phyloP scores from a whole-genome alignment of 2,329 filamentous ascomycete species.

The Colletotrichum sp. region DNA sequence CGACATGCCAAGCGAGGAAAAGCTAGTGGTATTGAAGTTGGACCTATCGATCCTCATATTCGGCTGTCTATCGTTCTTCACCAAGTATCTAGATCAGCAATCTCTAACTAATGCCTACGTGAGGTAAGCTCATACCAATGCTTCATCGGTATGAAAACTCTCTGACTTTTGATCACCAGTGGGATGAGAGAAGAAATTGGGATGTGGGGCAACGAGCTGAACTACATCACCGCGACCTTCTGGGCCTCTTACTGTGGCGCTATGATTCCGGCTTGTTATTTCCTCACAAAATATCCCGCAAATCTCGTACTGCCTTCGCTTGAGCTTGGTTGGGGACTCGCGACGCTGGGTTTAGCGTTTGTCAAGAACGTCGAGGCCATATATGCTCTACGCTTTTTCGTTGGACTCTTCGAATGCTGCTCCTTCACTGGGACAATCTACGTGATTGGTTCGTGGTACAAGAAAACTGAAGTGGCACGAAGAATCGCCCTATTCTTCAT shows the following conservation, averaged over 20 bases:
- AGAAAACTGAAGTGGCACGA: background rate
- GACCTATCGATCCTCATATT: conserved; percentile 41
- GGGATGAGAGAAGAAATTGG: background rate
- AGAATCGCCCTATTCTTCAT: background rate
- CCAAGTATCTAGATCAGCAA: conserved; percentile 36
- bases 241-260: background rate
- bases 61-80: conserved; percentile 42
- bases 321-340: background rate
- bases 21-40: conserved; percentile 37
- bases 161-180: background rate
- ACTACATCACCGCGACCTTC: background rate
- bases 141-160: background rate
- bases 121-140: background rate
- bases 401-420: background rate
- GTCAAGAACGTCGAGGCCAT: background rate
- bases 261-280: background rate
- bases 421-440: background rate
- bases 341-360: background rate
- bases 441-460: background rate
- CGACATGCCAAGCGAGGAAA: conserved; percentile 34
- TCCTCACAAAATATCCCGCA: background rate
- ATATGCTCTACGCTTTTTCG: background rate
- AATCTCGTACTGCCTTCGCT: background rate
- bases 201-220: background rate
- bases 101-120: background rate